Evolutionary conservation across 352 stramenopile species (phyloP).

Genomic region (Phytophthora colocasiae): DNA sequence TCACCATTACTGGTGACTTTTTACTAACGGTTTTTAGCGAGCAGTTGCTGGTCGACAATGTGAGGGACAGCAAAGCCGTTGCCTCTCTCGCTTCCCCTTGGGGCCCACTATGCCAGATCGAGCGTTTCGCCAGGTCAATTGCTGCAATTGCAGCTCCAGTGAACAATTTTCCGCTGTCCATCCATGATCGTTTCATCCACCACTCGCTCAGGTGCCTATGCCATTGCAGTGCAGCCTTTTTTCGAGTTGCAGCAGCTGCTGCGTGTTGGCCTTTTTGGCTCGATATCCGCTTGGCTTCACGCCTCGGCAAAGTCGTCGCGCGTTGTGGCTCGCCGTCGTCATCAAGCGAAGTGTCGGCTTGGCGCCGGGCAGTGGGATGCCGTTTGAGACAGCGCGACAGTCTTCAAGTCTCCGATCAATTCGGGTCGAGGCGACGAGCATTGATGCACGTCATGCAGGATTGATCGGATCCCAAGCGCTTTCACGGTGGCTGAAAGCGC

Average conservation of each 20-base stretch:
- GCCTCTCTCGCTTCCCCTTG: constrained; percentile 5
- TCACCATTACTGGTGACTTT: neutral
- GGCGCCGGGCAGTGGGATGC: constrained; percentile 13
- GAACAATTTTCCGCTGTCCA: constrained; percentile 7
- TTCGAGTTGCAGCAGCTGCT: constrained; percentile 43
- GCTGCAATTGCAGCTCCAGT: neutral
- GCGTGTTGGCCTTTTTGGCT: constrained; percentile 28
- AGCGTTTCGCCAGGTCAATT: constrained; percentile 15
- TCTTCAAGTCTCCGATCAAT: neutral
- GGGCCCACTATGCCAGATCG: neutral
- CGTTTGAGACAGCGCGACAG: constrained; percentile 25
- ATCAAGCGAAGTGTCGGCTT: constrained; percentile 23
- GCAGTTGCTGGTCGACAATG: too few species aligned
- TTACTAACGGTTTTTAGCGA: too few species aligned
- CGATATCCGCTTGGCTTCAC: constrained; percentile 21
- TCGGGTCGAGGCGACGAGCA: neutral
- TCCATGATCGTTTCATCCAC: neutral
- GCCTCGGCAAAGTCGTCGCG: constrained; percentile 18
- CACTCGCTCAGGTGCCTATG: constrained; percentile 6
- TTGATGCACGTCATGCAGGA: neutral
- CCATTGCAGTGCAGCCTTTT: constrained; percentile 24
- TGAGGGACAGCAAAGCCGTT: neutral
- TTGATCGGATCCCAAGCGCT: neutral
- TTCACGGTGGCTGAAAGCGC: neutral
- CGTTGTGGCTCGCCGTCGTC: constrained; percentile 19